phyloP scores from a whole-genome alignment of 1,139 yeast genomes.

The Keqinozyma sinolaborantium region DNA sequence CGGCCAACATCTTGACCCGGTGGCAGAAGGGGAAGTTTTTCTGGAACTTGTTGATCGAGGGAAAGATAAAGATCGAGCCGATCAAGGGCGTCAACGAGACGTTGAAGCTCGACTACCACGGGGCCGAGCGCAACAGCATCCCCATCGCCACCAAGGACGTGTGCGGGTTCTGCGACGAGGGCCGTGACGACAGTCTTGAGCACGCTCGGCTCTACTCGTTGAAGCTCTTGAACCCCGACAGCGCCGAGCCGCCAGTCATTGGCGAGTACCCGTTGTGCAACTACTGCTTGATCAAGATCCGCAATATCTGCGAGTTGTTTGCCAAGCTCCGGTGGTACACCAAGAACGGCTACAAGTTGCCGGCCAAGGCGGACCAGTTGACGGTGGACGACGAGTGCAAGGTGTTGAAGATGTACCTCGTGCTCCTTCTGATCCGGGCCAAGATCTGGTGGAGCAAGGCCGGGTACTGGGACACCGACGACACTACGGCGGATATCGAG shows the following conservation, averaged over 20 bases:
- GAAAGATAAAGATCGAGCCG: slow-evolving; percentile 82
- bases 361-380: slow-evolving; percentile 5
- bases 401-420: slow-evolving; percentile 22
- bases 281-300: slow-evolving; percentile 72
- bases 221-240: slow-evolving; percentile 35
- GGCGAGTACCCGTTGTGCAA: slow-evolving; percentile 73
- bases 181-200: slow-evolving; percentile 62
- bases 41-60: slow-evolving; percentile 69
- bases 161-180: slow-evolving; percentile 83
- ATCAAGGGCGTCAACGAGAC: slow-evolving; percentile 79
- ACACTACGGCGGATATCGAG: slow-evolving; percentile 26
- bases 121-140: slow-evolving; percentile 13
- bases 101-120: slow-evolving; percentile 37
- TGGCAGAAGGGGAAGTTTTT: slow-evolving; percentile 51
- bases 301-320: slow-evolving; percentile 77
- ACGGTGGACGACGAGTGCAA: slow-evolving; percentile 18
- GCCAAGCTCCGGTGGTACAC: slow-evolving; percentile 68
- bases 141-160: slow-evolving; percentile 76
- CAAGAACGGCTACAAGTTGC: slow-evolving; percentile 40
- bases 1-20: slow-evolving; percentile 36
- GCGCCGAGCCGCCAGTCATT: slow-evolving; percentile 22
- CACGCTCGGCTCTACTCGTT: slow-evolving; percentile 76
- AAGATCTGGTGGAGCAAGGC: slow-evolving; percentile 79
- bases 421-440: slow-evolving; percentile 29
- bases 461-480: slow-evolving; percentile 59